Percentiles rank a stretch among this genome's conserved stretches.
Evolutionary conservation across 2,329 filamentous ascomycete species (phyloP).

Genomic region (Colletotrichum sublineola): DNA sequence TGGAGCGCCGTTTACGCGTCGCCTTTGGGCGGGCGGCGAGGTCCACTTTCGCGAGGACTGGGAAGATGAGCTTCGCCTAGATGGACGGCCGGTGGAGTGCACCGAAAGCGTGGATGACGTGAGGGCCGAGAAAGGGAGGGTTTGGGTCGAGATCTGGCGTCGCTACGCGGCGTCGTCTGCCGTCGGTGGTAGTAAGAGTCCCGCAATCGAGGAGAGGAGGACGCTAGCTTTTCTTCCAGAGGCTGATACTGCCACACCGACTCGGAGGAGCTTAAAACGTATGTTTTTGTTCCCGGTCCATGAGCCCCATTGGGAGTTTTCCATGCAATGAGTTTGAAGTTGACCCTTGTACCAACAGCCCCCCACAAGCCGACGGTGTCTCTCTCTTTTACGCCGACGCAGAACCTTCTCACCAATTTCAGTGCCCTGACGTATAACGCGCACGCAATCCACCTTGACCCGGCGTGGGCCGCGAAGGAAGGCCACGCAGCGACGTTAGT

Average conservation of each 20-base stretch:
- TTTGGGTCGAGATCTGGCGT: conserved; percentile 66
- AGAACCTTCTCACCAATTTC: conserved; percentile 86
- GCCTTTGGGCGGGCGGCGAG: conserved; percentile 91
- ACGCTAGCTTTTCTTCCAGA: conserved; percentile 66
- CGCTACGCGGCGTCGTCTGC: conserved; percentile 53
- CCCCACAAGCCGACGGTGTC: conserved; percentile 47
- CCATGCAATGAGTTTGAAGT: not conserved
- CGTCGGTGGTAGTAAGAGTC: conserved; percentile 27
- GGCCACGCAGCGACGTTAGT: conserved; percentile 82
- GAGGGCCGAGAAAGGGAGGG: conserved; percentile 52
- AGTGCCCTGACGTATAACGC: conserved; percentile 93
- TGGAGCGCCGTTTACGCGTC: conserved; percentile 76
- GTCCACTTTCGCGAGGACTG: conserved; percentile 65
- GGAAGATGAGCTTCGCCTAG: conserved; percentile 52
- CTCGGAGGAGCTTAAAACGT: conserved; percentile 48
- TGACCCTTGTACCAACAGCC: conserved; percentile 46
- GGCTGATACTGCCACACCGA: conserved; percentile 38
- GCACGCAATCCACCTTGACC: conserved; percentile 90
- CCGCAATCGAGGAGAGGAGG: conserved; percentile 61
- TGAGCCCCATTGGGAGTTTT: not conserved
- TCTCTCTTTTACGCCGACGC: conserved; percentile 73
- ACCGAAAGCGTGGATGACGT: conserved; percentile 59
- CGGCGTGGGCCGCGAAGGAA: conserved; percentile 77
- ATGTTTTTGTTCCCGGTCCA: conserved; percentile 27
- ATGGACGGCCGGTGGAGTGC: conserved; percentile 58